Conservation (phyloP, 495 filamentous ascomycete species). For the Neurospora terricola region DNA sequence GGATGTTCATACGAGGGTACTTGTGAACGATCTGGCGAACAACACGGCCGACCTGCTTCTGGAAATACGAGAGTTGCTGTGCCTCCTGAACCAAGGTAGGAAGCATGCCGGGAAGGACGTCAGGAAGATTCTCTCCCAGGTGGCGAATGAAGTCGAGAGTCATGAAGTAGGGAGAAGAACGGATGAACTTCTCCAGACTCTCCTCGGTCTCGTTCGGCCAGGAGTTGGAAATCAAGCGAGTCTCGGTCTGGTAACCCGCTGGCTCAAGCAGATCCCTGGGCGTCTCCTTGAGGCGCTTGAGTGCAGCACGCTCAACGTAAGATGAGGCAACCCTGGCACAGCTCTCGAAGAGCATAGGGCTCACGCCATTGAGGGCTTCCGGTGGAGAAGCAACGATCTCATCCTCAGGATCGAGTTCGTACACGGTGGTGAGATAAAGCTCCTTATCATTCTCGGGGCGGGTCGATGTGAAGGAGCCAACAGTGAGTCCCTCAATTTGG, state of each 20-base stretch:
- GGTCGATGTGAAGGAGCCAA: constrained; percentile 27
- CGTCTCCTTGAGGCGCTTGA: background rate
- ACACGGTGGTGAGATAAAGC: constrained; percentile 31
- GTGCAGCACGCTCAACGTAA: constrained; percentile 6
- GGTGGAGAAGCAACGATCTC: constrained; percentile 18
- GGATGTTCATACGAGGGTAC: constrained; percentile 33
- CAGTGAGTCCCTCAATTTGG: constrained; percentile 30
- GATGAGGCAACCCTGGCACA: constrained; percentile 28
- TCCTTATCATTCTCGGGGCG: constrained; percentile 32
- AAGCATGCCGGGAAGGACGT: constrained; percentile 15
- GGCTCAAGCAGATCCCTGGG: background rate
- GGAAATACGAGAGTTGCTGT: constrained; percentile 18
- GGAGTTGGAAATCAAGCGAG: background rate
- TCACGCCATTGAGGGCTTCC: background rate
- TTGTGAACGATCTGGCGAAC: constrained; percentile 32
- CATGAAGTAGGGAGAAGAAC: constrained; percentile 19
- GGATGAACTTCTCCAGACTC: constrained; percentile 21
- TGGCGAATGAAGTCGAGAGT: constrained; percentile 19
- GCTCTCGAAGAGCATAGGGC: constrained; percentile 23
- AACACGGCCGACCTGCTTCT: constrained; percentile 25
- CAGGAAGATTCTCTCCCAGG: constrained; percentile 16
- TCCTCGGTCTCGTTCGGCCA: constrained; percentile 26
- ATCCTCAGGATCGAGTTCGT: constrained; percentile 31
- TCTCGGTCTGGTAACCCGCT: background rate
- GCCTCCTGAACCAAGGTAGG: constrained; percentile 20